Conservation (phyloP, 2,329 filamentous ascomycete genomes). For the Neurospora sp. region DNA sequence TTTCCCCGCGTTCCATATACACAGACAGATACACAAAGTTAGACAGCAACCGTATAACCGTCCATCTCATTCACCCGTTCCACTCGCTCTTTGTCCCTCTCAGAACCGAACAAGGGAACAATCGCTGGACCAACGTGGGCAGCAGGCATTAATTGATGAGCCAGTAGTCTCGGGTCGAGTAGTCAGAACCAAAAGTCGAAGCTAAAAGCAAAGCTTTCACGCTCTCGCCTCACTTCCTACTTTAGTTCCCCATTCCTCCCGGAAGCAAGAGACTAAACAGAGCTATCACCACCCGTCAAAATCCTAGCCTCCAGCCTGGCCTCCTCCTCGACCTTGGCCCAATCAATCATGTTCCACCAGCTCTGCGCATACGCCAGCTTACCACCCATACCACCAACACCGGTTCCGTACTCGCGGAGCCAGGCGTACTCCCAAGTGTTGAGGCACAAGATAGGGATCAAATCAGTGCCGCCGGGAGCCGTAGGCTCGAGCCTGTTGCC, state of each 20-base stretch:
- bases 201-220: background rate
- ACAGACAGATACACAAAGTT: background rate
- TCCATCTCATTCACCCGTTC: background rate
- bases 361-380: slow-evolving; percentile 66
- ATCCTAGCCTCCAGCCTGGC: slow-evolving; percentile 16
- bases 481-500: slow-evolving; percentile 1
- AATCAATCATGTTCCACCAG: slow-evolving; percentile 88
- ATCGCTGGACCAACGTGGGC: background rate
- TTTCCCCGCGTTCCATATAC: background rate
- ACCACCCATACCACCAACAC: slow-evolving; percentile 49
- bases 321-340: slow-evolving; percentile 56
- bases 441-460: slow-evolving; percentile 75
- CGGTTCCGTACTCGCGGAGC: slow-evolving; percentile 67
- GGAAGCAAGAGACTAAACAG: background rate
- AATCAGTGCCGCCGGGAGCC: slow-evolving; percentile 55
- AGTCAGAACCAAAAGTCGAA: background rate
- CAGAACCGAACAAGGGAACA: background rate
- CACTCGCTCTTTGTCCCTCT: background rate
- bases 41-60: background rate
- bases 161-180: background rate
- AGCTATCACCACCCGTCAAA: background rate
- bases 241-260: background rate
- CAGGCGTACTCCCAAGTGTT: slow-evolving; percentile 97
- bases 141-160: background rate
- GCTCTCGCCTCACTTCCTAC: background rate